Evolutionary conservation across 352 stramenopile species (phyloP), one percentile per base, ranked within the genome.

Genomic region (Globisporangium apiculatum): DNA sequence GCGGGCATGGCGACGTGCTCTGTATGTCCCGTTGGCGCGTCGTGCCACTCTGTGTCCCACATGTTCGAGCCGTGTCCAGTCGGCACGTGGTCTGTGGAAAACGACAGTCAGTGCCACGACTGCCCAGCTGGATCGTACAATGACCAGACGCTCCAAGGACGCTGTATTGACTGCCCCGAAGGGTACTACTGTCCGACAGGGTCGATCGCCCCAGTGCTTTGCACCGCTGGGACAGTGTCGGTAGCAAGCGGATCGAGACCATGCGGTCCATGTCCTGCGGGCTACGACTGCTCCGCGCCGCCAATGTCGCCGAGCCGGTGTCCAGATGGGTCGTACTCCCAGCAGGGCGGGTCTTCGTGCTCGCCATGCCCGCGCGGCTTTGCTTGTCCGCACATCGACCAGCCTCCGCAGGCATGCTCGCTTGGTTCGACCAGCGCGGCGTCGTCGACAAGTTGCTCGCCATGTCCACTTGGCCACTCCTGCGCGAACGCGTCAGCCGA

Each of bases 191-290:
- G 81, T 31, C 63, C 72, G 4, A 64, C 62, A 48, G 67, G 65
- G 1, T 65, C 65, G 0, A 57, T 35, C 1, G 54, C 58, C 9
- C 76, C 81, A 7, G 48, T 62, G 3, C 10, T 41, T 0, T 91
- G 78, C 51, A 35, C 64, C 5, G 17, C 55, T 48, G 73, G 71
- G 14, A 73, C 65, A 1, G 85, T 75, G 43, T 72, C 71, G 0
- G 37, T 72, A 14, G 59, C 60, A 7, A 37, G 36, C 47, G 60
- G 67, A 41, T 37, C 57, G 14, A 50, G 35, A 48, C 14, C 69
- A 36, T 91, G 83, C 41, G 64, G 54, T 0, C 45, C 64, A 14
- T 95, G 85, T 53, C 66, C 72, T 14, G 69, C 69, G 37, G 86
- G 87, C 7, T 78, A 84, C 57, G 63, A 61, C 18, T 96, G 58